These are phyloP conservation scores for Aspergillus aculeatinus DNA, from an alignment of 2,329 filamentous ascomycete species.

Conservation along the genomic window DNA sequence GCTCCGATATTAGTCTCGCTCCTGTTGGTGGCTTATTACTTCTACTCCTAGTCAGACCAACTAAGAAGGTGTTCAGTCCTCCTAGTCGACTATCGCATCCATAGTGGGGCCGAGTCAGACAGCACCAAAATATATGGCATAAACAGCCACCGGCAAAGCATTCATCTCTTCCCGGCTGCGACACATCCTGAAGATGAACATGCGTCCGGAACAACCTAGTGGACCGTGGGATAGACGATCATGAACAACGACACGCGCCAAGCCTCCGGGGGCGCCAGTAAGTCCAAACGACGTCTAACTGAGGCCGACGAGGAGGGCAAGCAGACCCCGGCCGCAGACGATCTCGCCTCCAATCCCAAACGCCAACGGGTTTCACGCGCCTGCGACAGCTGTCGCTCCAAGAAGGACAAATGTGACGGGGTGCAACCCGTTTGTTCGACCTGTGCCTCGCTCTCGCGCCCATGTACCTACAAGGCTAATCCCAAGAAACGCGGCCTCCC, in stretches of 20 bases:
- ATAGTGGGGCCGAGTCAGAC: slow-evolving; percentile 8
- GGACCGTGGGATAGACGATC: slow-evolving; percentile 27
- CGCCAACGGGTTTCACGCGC: slow-evolving; percentile 66
- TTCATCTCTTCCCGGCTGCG: slow-evolving; percentile 23
- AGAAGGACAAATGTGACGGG: slow-evolving; percentile 72
- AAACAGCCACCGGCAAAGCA: slow-evolving; percentile 29
- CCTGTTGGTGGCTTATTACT: neutral
- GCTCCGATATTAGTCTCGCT: neutral
- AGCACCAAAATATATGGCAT: slow-evolving; percentile 10
- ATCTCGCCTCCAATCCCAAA: slow-evolving; percentile 46
- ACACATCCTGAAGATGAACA: slow-evolving; percentile 27
- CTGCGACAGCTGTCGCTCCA: slow-evolving; percentile 66
- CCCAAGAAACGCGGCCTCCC: slow-evolving; percentile 76
- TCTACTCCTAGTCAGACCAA: neutral
- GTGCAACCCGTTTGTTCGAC: slow-evolving; percentile 65
- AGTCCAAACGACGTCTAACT: slow-evolving; percentile 32
- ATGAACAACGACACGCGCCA: slow-evolving; percentile 37
- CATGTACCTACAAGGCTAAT: slow-evolving; percentile 70
- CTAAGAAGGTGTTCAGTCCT: neutral
- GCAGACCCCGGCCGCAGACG: slow-evolving; percentile 27
- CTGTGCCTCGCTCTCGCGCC: slow-evolving; percentile 61
- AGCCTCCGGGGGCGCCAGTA: slow-evolving; percentile 29
- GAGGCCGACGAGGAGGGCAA: slow-evolving; percentile 33
- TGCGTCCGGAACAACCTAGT: slow-evolving; percentile 27
- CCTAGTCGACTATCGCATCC: neutral